Conservation (phyloP, 2,329 filamentous ascomycete species). For the Epicoccum nigrum region DNA sequence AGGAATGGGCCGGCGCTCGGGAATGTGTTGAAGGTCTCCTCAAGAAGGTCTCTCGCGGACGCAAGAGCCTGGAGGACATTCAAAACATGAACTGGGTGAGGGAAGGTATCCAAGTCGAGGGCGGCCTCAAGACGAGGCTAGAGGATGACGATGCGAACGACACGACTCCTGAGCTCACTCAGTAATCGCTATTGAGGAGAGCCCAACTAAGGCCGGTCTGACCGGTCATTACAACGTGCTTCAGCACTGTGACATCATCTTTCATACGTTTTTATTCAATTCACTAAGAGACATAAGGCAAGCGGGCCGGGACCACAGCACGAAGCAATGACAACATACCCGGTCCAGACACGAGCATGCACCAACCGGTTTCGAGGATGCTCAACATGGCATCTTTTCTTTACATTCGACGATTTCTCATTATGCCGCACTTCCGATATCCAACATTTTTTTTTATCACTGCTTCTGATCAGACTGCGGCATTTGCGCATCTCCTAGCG, state of each 20-base stretch:
- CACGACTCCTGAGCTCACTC: conserved; percentile 19
- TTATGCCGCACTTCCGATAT: conserved; percentile 9
- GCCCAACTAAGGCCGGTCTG: not conserved
- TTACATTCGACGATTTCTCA: not conserved
- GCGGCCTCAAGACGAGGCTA: conserved; percentile 59
- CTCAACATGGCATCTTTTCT: conserved; percentile 5
- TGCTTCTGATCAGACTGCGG: not conserved
- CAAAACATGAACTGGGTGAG: conserved; percentile 76
- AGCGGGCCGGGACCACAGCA: conserved; percentile 15
- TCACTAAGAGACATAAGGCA: conserved; percentile 17
- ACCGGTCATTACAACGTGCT: not conserved
- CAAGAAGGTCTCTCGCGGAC: conserved; percentile 75
- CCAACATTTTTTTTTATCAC: conserved; percentile 6
- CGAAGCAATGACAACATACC: conserved; percentile 20
- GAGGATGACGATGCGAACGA: conserved; percentile 51
- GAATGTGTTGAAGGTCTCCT: conserved; percentile 82
- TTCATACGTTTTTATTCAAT: conserved; percentile 9
- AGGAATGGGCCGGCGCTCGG: conserved; percentile 75
- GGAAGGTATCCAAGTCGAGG: conserved; percentile 72
- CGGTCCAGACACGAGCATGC: conserved; percentile 13
- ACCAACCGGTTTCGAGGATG: conserved; percentile 12
- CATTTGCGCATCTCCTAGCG: conserved; percentile 1
- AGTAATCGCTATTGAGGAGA: conserved; percentile 42
- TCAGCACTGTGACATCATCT: conserved; percentile 8
- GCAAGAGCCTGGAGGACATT: conserved; percentile 78